Evolutionary conservation across 768 basidiomycete genomes (phyloP), one percentile per base, ranked within the genome.

Genomic region (Boletellus ananiceps): DNA sequence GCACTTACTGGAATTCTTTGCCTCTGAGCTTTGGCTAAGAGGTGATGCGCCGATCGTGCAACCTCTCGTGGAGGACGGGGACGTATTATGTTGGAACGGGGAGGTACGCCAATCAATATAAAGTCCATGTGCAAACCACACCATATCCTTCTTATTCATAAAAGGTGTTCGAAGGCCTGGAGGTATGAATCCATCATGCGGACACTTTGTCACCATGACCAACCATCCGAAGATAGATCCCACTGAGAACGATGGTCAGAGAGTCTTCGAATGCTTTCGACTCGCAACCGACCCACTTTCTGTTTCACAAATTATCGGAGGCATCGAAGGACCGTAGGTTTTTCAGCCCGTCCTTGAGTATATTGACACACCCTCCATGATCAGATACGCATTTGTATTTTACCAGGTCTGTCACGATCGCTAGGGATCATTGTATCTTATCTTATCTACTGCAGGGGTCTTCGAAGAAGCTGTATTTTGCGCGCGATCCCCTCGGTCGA

Each of bases 31-130:
- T 45, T 77, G 79, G 47, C 67, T 94, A 43, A 74, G 92, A 52
- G 92, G 92, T 1, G 57, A 67, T 9, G 36, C 48, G 9, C 72
- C 73, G 0, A 65, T 90, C 14, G 64, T 74, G 2, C 92, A 94
- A 62, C 92, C 92, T 23, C 88, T 92, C 61, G 58, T 68, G 13
- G 55, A 66, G 31, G 72, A 71, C 13, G 81, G 77, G 7, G 75
- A 84, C 59, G 61, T 88, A 3, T 66, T 93, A 23, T 91, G 88
- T 60, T 93, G 87, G 86, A 92, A 91, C 60, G 91, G 92, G 52
- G 88, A 93, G 73, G 88, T 84, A 40, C 40, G 67, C 67, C 14
- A 19, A 44, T 39, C n/a, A 5, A 8, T 31, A 8, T 43, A n/a
- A 11, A 40, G 14, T 9, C 23, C 36, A 44, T 35, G 12, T 49